Conservation (phyloP, 495 filamentous ascomycete genomes). For the Aspergillus carlsbadensis region DNA sequence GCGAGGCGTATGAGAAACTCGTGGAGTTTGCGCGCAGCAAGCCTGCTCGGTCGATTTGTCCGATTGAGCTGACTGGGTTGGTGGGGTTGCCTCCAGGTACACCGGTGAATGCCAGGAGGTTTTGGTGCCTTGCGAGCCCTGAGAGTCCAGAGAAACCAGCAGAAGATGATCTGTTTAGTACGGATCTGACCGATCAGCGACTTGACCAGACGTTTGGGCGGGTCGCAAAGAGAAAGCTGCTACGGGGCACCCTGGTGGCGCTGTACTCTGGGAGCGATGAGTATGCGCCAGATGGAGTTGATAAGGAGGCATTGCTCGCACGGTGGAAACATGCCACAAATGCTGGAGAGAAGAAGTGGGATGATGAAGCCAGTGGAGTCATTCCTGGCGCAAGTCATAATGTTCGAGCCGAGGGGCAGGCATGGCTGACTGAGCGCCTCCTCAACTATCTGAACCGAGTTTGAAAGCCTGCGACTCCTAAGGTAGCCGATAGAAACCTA, state of each 20-base stretch:
- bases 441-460: conserved; percentile 54
- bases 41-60: conserved; percentile 53
- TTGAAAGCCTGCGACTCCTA: conserved; percentile 15
- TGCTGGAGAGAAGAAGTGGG: conserved; percentile 44
- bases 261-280: conserved; percentile 74
- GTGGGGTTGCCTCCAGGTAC: conserved; percentile 51
- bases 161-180: conserved; percentile 88
- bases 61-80: conserved; percentile 43
- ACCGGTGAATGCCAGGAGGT: conserved; percentile 56
- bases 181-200: conserved; percentile 63
- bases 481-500: background rate
- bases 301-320: conserved; percentile 62
- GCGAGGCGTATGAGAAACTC: conserved; percentile 47
- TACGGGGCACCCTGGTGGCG: conserved; percentile 48
- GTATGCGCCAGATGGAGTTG: conserved; percentile 59
- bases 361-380: conserved; percentile 55
- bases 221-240: conserved; percentile 50
- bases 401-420: conserved; percentile 47
- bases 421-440: conserved; percentile 55
- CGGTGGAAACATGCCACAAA: conserved; percentile 66
- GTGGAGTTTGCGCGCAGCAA: conserved; percentile 49
- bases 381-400: conserved; percentile 63
- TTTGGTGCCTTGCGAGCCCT: conserved; percentile 62
- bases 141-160: conserved; percentile 54
- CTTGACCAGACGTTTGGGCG: conserved; percentile 64